phyloP scores from a whole-genome alignment of 257 asterid genomes.

The Jaltomata sinuosa region DNA sequence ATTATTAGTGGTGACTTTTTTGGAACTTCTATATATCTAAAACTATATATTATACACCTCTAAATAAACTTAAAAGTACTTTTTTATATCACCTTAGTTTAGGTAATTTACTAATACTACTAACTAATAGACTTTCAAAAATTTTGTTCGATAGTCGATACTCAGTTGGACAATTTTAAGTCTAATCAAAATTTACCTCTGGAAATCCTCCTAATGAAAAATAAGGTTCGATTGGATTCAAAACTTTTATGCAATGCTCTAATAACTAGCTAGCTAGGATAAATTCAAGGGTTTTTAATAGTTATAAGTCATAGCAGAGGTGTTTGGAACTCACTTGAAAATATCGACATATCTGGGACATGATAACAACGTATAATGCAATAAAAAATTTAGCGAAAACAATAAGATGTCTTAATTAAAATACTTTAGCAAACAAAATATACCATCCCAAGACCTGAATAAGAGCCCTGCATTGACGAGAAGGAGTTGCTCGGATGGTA shows the following conservation, averaged over 20 bases:
- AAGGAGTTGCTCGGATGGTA: too few relatives aligned
- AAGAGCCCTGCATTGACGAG: neutral
- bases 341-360: neutral
- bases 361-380: neutral
- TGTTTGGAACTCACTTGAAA: neutral
- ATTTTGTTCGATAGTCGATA: too few relatives aligned
- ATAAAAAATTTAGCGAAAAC: neutral
- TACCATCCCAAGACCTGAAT: neutral
- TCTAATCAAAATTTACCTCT: neutral
- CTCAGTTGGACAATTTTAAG: too few relatives aligned
- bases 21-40: neutral
- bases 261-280: neutral
- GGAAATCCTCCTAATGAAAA: neutral
- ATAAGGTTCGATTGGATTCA: neutral
- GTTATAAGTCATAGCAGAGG: neutral
- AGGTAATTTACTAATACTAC: too few relatives aligned
- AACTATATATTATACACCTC: neutral
- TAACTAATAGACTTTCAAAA: too few relatives aligned
- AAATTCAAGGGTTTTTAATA: neutral
- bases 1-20: neutral
- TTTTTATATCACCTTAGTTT: too few relatives aligned
- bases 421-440: too few relatives aligned
- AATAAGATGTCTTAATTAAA: neutral
- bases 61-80: too few relatives aligned
- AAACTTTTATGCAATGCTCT: neutral